Percentiles rank a stretch among this genome's conserved stretches.
Evolutionary conservation across 1,284 basidiomycete genomes (phyloP).

Genomic region (Taiwanofungus camphoratus): DNA sequence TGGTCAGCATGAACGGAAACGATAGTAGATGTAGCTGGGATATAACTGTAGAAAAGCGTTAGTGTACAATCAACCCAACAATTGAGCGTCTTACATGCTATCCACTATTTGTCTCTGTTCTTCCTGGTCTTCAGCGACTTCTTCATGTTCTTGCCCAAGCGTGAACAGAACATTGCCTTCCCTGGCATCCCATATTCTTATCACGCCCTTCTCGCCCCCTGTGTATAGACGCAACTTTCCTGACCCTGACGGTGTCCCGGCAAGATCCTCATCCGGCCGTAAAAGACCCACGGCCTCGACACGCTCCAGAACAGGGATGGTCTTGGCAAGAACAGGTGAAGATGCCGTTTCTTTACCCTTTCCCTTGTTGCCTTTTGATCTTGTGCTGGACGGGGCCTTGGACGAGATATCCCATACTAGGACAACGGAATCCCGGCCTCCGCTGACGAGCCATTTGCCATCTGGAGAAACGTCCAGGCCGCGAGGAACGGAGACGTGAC

Average conservation of each 20-base stretch:
- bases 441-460: constrained; percentile 83
- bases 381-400: constrained; percentile 23
- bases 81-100: constrained; percentile 54
- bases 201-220: constrained; percentile 81
- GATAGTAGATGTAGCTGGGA: constrained; percentile 58
- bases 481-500: constrained; percentile 87
- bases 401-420: constrained; percentile 80
- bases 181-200: constrained; percentile 80
- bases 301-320: constrained; percentile 82
- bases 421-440: constrained; percentile 87
- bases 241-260: constrained; percentile 35
- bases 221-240: constrained; percentile 68
- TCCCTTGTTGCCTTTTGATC: constrained; percentile 35
- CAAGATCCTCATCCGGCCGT: constrained; percentile 41
- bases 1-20: constrained; percentile 95
- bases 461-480: constrained; percentile 82
- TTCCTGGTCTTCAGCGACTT: constrained; percentile 54
- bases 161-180: constrained; percentile 59
- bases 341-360: constrained; percentile 46
- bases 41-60: constrained; percentile 46
- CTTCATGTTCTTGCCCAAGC: constrained; percentile 47
- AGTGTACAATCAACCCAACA: constrained; percentile 1
- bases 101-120: constrained; percentile 74
- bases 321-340: constrained; percentile 66
- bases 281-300: constrained; percentile 82